These are phyloP conservation scores for Fragaria ananassa DNA, from an alignment of 306 rosid genomes.

Conservation along the genomic window DNA sequence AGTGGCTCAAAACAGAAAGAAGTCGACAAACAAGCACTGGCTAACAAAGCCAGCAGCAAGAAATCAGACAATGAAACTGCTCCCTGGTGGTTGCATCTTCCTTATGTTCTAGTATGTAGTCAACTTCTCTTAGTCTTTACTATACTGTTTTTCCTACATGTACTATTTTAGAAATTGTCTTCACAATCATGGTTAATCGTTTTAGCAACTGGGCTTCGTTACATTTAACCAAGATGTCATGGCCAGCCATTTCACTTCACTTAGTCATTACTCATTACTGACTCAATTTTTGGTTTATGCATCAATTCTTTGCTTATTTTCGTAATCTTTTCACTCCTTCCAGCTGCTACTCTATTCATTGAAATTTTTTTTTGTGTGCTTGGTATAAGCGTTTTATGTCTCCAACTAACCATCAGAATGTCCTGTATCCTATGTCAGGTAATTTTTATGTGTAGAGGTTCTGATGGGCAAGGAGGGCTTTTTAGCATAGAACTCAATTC, in stretches of 20 bases:
- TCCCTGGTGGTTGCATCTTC: conserved; percentile 77
- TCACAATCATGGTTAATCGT: background rate
- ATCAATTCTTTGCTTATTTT: background rate
- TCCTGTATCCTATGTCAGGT: conserved; percentile 43
- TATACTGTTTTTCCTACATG: background rate
- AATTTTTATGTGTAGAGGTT: conserved; percentile 58
- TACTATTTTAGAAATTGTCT: background rate
- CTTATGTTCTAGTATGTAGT: conserved; percentile 72
- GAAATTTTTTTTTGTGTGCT: background rate
- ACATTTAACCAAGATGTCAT: background rate
- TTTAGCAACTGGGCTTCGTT: conserved; percentile 3
- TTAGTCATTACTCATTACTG: background rate
- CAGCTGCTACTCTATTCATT: background rate
- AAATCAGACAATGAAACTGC: conserved; percentile 38
- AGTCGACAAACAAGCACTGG: conserved; percentile 26
- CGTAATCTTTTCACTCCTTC: background rate
- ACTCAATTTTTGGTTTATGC: background rate
- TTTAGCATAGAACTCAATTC: conserved; percentile 46
- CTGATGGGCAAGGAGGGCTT: conserved; percentile 51
- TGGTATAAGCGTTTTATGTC: conserved; percentile 9
- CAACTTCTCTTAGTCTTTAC: background rate
- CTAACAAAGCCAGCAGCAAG: conserved; percentile 27
- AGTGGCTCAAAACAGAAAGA: conserved; percentile 36
- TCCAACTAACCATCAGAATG: conserved; percentile 17
- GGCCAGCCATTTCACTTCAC: conserved; percentile 1